Evolutionary conservation across 1,284 basidiomycete genomes (phyloP).

Genomic region (Cystobasidium slooffiae): DNA sequence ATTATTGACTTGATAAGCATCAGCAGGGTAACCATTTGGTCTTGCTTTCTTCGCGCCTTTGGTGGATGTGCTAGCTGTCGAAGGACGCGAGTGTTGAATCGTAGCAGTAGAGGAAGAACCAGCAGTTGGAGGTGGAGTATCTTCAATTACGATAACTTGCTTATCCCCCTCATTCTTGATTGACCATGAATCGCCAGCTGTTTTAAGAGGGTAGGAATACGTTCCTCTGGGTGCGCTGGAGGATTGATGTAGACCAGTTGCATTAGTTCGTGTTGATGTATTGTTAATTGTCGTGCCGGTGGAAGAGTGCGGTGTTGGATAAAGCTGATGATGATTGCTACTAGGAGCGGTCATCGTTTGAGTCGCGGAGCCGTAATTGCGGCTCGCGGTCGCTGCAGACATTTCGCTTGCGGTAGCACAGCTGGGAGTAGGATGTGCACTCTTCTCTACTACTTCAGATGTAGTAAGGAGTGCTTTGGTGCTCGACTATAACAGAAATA

Average conservation of each 20-base stretch:
- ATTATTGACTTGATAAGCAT: conserved; percentile 34
- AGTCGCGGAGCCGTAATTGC: conserved; percentile 29
- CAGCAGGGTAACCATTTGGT: conserved; percentile 18
- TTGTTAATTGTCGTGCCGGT: conserved; percentile 4
- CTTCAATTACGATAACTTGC: conserved; percentile 41
- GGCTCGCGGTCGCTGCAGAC: conserved; percentile 32
- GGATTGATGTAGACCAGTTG: background rate
- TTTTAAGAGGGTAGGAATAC: conserved; percentile 14
- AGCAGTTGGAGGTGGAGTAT: conserved; percentile 42
- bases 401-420: background rate
- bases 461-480: too few species aligned
- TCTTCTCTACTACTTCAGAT: too few species aligned
- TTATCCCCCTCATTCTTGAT: conserved; percentile 36
- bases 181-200: conserved; percentile 40
- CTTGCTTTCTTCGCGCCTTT: conserved; percentile 19
- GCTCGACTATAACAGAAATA: too few species aligned
- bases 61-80: background rate
- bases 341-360: conserved; percentile 28
- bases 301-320: conserved; percentile 23
- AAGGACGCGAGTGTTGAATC: background rate
- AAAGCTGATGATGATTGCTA: conserved; percentile 20
- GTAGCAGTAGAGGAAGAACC: conserved; percentile 27
- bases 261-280: background rate
- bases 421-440: background rate
- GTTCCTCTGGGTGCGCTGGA: background rate